A percentile compares a stretch with the other conserved stretches of the same genome.
These are phyloP conservation scores for Ganoderma resinaceum DNA, from an alignment of 1,284 basidiomycete genomes.

Conservation along the genomic window DNA sequence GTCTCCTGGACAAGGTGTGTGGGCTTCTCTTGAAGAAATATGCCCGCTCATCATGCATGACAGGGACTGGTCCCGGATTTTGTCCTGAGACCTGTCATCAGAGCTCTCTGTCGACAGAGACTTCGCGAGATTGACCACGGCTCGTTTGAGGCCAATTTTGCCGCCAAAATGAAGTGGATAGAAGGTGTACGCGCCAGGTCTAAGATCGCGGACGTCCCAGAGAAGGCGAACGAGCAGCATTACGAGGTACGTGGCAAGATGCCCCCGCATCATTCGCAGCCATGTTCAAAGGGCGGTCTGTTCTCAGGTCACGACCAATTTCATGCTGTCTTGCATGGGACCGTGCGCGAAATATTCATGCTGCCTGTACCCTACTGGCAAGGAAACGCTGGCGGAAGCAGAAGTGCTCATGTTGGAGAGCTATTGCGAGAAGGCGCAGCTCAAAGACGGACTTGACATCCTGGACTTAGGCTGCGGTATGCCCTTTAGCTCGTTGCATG, in stretches of 20 bases:
- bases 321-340: constrained; percentile 71
- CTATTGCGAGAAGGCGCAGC: constrained; percentile 73
- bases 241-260: constrained; percentile 62
- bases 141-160: constrained; percentile 69
- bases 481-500: constrained; percentile 19
- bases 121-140: constrained; percentile 69
- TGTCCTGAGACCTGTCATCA: constrained; percentile 64
- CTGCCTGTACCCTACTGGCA: constrained; percentile 75
- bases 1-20: constrained; percentile 39
- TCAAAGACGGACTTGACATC: constrained; percentile 71
- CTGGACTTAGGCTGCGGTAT: constrained; percentile 78
- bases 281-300: neutral
- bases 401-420: constrained; percentile 75
- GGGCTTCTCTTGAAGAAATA: neutral
- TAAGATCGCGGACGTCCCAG: constrained; percentile 71
- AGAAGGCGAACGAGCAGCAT: constrained; percentile 82
- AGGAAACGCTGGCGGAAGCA: constrained; percentile 71
- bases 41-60: neutral
- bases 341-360: constrained; percentile 74
- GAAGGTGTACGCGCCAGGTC: constrained; percentile 56
- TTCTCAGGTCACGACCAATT: constrained; percentile 67
- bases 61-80: constrained; percentile 71
- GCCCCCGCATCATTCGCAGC: neutral
- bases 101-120: constrained; percentile 64
- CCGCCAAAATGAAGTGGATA: constrained; percentile 71